Evolutionary conservation across 1,139 yeast genomes (phyloP).

Genomic region (Kodamaea suecica): DNA sequence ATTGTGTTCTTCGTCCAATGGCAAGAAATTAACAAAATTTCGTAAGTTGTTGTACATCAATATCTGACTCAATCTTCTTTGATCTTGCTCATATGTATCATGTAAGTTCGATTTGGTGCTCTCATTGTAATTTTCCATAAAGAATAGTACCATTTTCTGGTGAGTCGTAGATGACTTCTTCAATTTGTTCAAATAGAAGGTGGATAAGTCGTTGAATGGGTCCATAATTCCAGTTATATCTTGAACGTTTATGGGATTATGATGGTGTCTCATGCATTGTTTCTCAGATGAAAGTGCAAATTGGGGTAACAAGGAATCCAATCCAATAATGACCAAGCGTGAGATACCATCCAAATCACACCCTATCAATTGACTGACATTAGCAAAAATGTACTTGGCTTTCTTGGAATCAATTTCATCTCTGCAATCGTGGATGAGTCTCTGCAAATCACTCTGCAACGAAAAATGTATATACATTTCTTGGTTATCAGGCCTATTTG

Average conservation of each 20-base stretch:
- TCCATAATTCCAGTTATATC: conserved; percentile 22
- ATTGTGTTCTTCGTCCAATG: background rate
- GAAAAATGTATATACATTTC: background rate
- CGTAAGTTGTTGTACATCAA: conserved; percentile 16
- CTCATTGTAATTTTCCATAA: conserved; percentile 8
- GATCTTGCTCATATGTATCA: conserved; percentile 10
- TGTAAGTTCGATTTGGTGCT: background rate
- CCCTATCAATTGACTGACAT: conserved; percentile 20
- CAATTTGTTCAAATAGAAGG: conserved; percentile 20
- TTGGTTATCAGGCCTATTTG: background rate
- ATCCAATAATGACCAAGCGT: conserved; percentile 22
- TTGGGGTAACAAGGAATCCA: conserved; percentile 24
- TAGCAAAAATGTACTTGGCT: conserved; percentile 1
- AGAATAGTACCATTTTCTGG: conserved; percentile 16
- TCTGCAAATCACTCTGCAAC: background rate
- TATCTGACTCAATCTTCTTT: conserved; percentile 16
- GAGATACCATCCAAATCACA: conserved; percentile 12
- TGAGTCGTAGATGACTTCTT: conserved; percentile 9
- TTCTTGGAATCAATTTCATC: background rate
- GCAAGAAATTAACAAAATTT: background rate
- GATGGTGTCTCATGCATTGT: background rate
- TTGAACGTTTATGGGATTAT: conserved; percentile 1
- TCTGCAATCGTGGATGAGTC: background rate
- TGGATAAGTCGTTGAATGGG: conserved; percentile 24
- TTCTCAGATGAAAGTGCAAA: conserved; percentile 16